phyloP scores from a whole-genome alignment of 352 stramenopile genomes.

The Salisapilia sapeloensis region DNA sequence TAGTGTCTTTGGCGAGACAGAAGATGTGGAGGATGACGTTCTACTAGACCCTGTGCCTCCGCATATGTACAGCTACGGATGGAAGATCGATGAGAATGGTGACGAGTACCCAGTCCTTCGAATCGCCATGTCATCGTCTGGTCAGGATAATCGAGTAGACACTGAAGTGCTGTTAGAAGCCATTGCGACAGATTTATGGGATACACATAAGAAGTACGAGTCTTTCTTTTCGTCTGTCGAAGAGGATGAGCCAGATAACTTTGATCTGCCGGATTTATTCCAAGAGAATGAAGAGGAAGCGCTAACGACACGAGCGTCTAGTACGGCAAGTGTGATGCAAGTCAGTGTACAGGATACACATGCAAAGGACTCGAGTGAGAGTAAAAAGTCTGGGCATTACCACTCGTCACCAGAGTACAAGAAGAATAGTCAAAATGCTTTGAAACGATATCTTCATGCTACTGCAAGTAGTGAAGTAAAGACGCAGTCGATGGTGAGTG shows the following conservation, averaged over 20 bases:
- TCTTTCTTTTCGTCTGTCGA: too few species aligned
- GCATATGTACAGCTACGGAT: conserved; percentile 13
- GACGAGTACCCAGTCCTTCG: conserved; percentile 53
- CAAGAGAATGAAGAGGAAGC: too few species aligned
- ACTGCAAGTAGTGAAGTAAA: conserved; percentile 55
- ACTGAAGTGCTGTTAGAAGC: conserved; percentile 70
- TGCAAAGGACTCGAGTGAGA: too few species aligned
- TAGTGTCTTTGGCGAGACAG: conserved; percentile 38
- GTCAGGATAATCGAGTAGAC: conserved; percentile 37
- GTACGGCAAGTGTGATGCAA: too few species aligned
- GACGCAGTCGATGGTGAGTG: conserved; percentile 52
- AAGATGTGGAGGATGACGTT: conserved; percentile 28
- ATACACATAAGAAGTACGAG: conserved; percentile 67
- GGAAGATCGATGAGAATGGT: conserved; percentile 9
- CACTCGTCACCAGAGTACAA: too few species aligned
- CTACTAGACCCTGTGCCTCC: conserved; percentile 44
- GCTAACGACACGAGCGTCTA: too few species aligned
- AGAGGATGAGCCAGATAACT: too few species aligned
- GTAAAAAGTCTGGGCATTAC: too few species aligned
- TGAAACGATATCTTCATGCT: conserved; percentile 56
- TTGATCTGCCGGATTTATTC: too few species aligned
- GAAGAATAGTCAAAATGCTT: conserved; percentile 35
- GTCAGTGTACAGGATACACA: too few species aligned
- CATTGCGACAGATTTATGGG: conserved; percentile 78
- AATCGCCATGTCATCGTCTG: conserved; percentile 64